Percentiles rank a stretch among this genome's conserved stretches.
Conservation (phyloP, 306 rosid species). For the Quercus engelmannii region DNA sequence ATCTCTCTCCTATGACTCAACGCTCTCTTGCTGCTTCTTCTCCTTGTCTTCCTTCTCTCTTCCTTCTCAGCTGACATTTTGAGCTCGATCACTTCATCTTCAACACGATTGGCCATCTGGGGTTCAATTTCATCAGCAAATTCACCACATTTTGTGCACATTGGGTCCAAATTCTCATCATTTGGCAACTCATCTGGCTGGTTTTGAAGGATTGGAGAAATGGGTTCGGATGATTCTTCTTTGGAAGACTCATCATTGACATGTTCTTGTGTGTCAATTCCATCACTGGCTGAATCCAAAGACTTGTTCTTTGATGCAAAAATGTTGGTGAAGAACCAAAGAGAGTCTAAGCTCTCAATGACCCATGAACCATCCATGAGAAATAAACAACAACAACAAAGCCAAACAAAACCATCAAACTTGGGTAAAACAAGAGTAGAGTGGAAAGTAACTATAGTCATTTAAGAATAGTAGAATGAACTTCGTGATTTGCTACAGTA, state of each 20-base stretch:
- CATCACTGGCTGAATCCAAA: constrained; percentile 2
- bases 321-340: constrained; percentile 64
- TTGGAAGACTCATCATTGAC: constrained; percentile 12
- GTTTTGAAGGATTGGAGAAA: constrained; percentile 2
- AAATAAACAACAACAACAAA: background rate
- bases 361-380: constrained; percentile 44
- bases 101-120: background rate
- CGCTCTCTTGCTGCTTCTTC: constrained; percentile 11
- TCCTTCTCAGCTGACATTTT: constrained; percentile 16
- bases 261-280: background rate
- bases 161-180: background rate
- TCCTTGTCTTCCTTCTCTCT: constrained; percentile 9
- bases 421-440: background rate
- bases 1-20: constrained; percentile 6
- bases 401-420: background rate
- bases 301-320: constrained; percentile 5
- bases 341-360: constrained; percentile 41
- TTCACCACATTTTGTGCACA: constrained; percentile 7
- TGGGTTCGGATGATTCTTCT: constrained; percentile 17
- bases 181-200: background rate
- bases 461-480: background rate
- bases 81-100: constrained; percentile 9
- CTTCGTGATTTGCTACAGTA: background rate
- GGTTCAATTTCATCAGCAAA: constrained; percentile 11
- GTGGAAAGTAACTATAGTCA: background rate